Conservation (phyloP, 495 filamentous ascomycete genomes). For the Apodospora peruviana region DNA sequence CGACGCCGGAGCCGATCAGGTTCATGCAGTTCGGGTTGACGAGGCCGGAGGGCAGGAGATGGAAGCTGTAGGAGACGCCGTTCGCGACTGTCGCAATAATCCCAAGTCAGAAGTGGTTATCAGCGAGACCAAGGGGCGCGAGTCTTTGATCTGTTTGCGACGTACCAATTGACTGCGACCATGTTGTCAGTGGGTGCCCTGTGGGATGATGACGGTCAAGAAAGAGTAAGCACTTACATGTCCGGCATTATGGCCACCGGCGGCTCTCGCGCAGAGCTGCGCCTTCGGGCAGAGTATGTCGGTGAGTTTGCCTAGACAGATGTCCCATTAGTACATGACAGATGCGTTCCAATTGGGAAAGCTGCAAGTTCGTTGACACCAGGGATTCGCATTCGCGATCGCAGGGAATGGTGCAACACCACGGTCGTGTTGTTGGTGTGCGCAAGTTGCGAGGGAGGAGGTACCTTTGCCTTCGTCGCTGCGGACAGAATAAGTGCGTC, state of each 20-base stretch:
- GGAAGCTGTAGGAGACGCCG: slow-evolving; percentile 48
- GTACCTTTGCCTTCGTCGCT: slow-evolving; percentile 74
- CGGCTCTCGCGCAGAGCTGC: slow-evolving; percentile 33
- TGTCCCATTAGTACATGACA: slow-evolving; percentile 59
- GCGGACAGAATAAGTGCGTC: slow-evolving; percentile 12
- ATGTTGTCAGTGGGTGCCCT: too few relatives aligned
- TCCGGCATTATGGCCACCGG: slow-evolving; percentile 30
- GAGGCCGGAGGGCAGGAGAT: slow-evolving; percentile 62
- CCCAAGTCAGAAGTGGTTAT: slow-evolving; percentile 4
- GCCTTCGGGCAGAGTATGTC: slow-evolving; percentile 36
- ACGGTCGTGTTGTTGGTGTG: not conserved
- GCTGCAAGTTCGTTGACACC: not conserved
- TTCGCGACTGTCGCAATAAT: slow-evolving; percentile 24
- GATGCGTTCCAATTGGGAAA: slow-evolving; percentile 17
- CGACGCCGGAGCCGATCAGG: slow-evolving; percentile 79
- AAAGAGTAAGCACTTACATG: too few relatives aligned
- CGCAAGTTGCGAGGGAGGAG: not conserved
- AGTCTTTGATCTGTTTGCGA: slow-evolving; percentile 14
- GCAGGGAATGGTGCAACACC: not conserved
- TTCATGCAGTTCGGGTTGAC: slow-evolving; percentile 72
- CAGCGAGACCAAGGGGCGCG: slow-evolving; percentile 45
- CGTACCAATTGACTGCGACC: slow-evolving; percentile 63
- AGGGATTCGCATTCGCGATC: not conserved
- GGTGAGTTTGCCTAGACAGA: slow-evolving; percentile 25
- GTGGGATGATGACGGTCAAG: too few relatives aligned